phyloP scores from a whole-genome alignment of 148 eudicot genomes.

The Camellia japonica region DNA sequence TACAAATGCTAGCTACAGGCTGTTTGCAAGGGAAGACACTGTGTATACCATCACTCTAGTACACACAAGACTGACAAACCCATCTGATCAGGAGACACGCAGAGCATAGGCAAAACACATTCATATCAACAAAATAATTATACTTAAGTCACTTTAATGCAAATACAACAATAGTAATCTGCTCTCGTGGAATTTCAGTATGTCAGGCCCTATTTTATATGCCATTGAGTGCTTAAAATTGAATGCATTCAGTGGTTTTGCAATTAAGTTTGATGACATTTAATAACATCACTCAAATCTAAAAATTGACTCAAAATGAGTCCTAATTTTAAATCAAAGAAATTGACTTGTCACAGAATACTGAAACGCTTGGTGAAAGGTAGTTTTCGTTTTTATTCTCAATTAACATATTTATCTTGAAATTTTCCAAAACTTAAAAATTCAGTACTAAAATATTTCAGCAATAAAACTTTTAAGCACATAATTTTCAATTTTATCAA shows the following conservation, averaged over 20 bases:
- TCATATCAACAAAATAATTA: slow-evolving; percentile 2
- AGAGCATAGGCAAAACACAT: background rate
- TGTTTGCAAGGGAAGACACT: background rate
- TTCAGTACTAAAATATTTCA: background rate
- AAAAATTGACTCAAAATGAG: background rate
- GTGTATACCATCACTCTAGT: background rate
- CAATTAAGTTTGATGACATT: background rate
- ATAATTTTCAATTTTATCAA: background rate
- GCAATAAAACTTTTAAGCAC: background rate
- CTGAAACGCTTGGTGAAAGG: background rate
- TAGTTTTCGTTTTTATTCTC: background rate
- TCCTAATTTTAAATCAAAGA: background rate
- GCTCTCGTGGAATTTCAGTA: background rate
- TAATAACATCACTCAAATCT: background rate
- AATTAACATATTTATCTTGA: background rate
- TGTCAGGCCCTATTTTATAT: background rate
- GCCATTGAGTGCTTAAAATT: background rate
- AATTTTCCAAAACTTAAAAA: no score
- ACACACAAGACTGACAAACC: background rate
- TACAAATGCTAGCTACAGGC: background rate
- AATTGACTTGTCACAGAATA: background rate
- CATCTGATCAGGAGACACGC: background rate
- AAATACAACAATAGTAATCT: background rate
- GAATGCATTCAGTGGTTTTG: background rate
- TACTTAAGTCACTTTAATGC: background rate